phyloP scores from a whole-genome alignment of 2,329 filamentous ascomycete genomes.

The Emmonsiellopsis sp. region DNA sequence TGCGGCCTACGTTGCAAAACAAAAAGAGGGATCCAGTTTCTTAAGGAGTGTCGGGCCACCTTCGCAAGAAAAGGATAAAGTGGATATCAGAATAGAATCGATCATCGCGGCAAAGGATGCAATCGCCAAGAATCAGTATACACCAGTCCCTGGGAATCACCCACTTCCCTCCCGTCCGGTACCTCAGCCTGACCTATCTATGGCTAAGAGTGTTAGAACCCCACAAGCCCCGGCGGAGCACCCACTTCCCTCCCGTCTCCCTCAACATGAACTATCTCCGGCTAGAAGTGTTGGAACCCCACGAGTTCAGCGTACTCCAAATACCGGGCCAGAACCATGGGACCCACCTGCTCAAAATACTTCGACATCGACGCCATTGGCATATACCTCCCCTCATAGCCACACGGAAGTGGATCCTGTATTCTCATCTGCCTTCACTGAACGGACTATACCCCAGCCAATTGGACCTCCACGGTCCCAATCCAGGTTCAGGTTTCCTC shows the following conservation, averaged over 20 bases:
- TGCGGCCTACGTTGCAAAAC: background rate
- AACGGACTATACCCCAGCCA: background rate
- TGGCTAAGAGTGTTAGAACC: too few species aligned
- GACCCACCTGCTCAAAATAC: background rate
- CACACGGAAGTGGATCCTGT: background rate
- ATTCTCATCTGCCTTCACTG: background rate
- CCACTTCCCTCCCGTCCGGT: too few species aligned
- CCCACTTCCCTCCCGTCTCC: background rate
- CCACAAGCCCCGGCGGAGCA: background rate
- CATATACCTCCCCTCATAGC: background rate
- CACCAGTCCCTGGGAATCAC: too few species aligned
- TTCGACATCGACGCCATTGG: constrained; percentile 1
- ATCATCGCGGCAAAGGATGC: too few species aligned
- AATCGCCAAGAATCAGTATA: too few species aligned
- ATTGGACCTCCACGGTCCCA: background rate
- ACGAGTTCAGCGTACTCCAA: background rate
- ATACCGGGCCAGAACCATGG: background rate
- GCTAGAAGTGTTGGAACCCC: background rate
- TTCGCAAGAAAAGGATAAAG: background rate
- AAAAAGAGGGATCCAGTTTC: background rate
- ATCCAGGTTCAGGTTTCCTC: constrained; percentile 3
- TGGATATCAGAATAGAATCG: too few species aligned
- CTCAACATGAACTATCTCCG: background rate
- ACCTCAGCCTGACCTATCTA: too few species aligned
- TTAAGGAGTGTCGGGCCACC: background rate